phyloP scores from a whole-genome alignment of 169 alveolate genomes.

The Eimeria nieschulzi region DNA sequence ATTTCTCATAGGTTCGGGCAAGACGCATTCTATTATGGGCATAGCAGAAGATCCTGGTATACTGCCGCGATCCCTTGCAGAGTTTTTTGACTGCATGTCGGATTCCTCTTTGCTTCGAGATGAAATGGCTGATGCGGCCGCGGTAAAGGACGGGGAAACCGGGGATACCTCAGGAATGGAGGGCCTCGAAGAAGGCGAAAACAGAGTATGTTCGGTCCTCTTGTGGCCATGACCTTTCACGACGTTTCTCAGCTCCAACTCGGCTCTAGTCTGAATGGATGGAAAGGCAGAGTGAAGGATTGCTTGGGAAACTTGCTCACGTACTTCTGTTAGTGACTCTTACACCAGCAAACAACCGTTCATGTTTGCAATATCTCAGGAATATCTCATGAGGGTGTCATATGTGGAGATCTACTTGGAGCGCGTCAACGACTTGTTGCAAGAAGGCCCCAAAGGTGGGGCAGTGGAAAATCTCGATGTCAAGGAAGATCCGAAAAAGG shows the following conservation, averaged over 20 bases:
- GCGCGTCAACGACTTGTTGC: constrained; percentile 87
- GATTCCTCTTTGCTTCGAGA: constrained; percentile 82
- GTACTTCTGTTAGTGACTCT: too few species aligned
- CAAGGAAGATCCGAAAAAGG: constrained; percentile 89
- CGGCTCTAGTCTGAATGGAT: too few species aligned
- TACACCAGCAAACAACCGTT: too few species aligned
- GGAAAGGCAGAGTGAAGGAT: too few species aligned
- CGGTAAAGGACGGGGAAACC: constrained; percentile 81
- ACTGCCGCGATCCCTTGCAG: constrained; percentile 85
- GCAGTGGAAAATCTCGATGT: constrained; percentile 84
- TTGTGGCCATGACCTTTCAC: not conserved
- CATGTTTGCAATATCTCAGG: constrained; percentile 51
- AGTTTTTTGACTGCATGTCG: constrained; percentile 83
- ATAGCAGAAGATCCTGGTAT: constrained; percentile 86
- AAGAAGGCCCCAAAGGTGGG: constrained; percentile 83
- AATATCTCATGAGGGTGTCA: constrained; percentile 85
- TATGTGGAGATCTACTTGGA: constrained; percentile 89
- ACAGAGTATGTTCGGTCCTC: constrained; percentile 16
- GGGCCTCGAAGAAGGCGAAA: constrained; percentile 60
- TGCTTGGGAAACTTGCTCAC: too few species aligned
- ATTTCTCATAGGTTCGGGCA: constrained; percentile 79
- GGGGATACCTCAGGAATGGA: constrained; percentile 56
- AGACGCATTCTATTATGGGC: constrained; percentile 85
- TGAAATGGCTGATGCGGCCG: constrained; percentile 81
- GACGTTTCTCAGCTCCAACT: too few species aligned